Base-by-base conservation (phyloP, 805 yeast genomes). In the Starmerella sirachaensis region DNA sequence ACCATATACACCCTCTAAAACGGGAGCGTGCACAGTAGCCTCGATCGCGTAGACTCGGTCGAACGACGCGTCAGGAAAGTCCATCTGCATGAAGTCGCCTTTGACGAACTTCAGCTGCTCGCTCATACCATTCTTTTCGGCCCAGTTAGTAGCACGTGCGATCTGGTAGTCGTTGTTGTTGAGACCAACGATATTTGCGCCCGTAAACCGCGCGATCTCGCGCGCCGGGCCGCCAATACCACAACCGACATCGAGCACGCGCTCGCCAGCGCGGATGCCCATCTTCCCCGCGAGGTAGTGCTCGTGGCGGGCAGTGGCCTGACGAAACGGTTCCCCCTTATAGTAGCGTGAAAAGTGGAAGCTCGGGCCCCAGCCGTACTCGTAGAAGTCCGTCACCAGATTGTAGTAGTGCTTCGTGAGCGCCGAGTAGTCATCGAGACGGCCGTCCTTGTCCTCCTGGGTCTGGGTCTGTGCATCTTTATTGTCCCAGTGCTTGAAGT, bases 191-290 rank as follows among this genome's bases (percentile, higher is more conserved):
- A 88, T 69, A 52, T 73, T 65, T 64, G 85, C 78, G 54, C 78
- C 84, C 35, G 97, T 79, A 68, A 88, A 88, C 58, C 94, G 75
- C 44, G 79, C 70, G 55, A 88, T 88, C 66, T 91, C 95, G 62
- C 96, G 79, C 17, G 94, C 96, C 54, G 98, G 98, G 29, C 98
- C 98, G 58, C 98, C 98, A 53, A 88, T 94, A 70, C 98, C 98
- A 68, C 98, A 91, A 33, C 98, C 98, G 41, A 88, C 98, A 59
- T 88, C 98, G 51, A 88, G 70, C 13, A 88, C 98, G 56, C 77
- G 76, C 83, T 80, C 81, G 51, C 75, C 72, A 51, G 76, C 80
- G 51, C 68, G 61, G 53, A 88, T 68, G 45, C 80, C 80, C 72
- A 86, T 85, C 66, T 81, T 78, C 61, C 69, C 65, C 29, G 98